Percentiles rank a stretch among this genome's conserved stretches.
phyloP scores from a whole-genome alignment of 106 monocot genomes.

The Acorus gramineus region DNA sequence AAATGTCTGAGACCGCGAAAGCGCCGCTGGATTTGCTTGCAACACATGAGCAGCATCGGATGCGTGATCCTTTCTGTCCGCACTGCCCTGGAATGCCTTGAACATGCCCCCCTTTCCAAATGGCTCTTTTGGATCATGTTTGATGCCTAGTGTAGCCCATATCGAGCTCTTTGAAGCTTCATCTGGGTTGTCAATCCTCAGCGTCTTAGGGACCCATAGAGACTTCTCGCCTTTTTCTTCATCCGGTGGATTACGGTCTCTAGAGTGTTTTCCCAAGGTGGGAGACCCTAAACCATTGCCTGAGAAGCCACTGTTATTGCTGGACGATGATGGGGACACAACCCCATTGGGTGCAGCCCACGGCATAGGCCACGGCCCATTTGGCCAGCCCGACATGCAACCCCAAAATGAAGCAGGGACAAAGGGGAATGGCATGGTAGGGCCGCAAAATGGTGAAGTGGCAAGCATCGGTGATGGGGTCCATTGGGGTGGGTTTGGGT shows the following conservation, averaged over 20 bases:
- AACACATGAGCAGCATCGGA: constrained; percentile 28
- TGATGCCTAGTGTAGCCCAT: constrained; percentile 77
- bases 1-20: constrained; percentile 74
- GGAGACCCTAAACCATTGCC: constrained; percentile 33
- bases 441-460: constrained; percentile 42
- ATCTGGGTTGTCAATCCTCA: constrained; percentile 78
- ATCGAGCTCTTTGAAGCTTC: constrained; percentile 93
- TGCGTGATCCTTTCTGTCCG: constrained; percentile 8
- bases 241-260: constrained; percentile 33
- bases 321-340: constrained; percentile 38
- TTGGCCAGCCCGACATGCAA: constrained; percentile 35
- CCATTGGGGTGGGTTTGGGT: constrained; percentile 22
- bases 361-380: constrained; percentile 38
- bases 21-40: constrained; percentile 78
- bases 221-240: constrained; percentile 51
- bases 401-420: constrained; percentile 53
- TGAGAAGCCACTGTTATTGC: constrained; percentile 35
- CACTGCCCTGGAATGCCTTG: constrained; percentile 40
- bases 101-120: constrained; percentile 35
- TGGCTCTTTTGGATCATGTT: constrained; percentile 24
- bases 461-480: constrained; percentile 28
- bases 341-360: constrained; percentile 21
- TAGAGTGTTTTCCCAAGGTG: constrained; percentile 74
- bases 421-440: constrained; percentile 41
- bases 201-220: constrained; percentile 79